Base-by-base conservation (phyloP, 2,329 filamentous ascomycete genomes). In the Fusarium oxysporum region DNA sequence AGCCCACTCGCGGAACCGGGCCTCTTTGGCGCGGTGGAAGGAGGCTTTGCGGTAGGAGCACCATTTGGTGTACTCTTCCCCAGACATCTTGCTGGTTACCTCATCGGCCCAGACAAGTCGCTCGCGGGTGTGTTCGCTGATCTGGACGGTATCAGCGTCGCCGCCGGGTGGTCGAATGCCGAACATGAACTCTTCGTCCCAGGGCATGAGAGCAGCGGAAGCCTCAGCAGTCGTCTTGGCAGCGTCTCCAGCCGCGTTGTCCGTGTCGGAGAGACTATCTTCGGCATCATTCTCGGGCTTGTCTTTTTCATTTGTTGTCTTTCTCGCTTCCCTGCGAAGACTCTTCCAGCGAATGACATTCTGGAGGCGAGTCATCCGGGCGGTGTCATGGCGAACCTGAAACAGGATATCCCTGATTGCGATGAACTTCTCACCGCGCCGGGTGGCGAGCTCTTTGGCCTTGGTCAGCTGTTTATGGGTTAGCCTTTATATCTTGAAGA, bases 331-430 rank as follows among this genome's bases (percentile, higher is more conserved):
- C 83, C 97, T 97, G 56, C 96, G 93, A 23, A 98, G 95, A 80
- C 97, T 95, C 83, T 98, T 98, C 96, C 96, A 98, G 3, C 94
- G 96, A 4, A 99, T 88, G 79, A 98, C 98, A 7, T 94, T 97
- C 33, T 94, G 93, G 3, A 99, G 89, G 1, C 96, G 93, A 0
- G 94, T 97, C 40, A 98, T 94, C 80, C 98, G 98, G 67, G 95
- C 93, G 74, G 93, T 92, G 83, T 99, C 96, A 81, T 98, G 95
- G 58, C 96, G 93, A 80, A 98, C 97, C 69, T 97, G 90, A 83
- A 98, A 97, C 79, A 97, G 96, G 21, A 97, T 89, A 78, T 97
- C 95, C 81, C 96, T 94, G 62, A 89, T 96, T 23, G 93, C 94
- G 81, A 98, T 98, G 25, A 94, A 92, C 57, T 94, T 92, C 55